phyloP scores from a whole-genome alignment of 148 eudicot species.

The Diospyros kaki region DNA sequence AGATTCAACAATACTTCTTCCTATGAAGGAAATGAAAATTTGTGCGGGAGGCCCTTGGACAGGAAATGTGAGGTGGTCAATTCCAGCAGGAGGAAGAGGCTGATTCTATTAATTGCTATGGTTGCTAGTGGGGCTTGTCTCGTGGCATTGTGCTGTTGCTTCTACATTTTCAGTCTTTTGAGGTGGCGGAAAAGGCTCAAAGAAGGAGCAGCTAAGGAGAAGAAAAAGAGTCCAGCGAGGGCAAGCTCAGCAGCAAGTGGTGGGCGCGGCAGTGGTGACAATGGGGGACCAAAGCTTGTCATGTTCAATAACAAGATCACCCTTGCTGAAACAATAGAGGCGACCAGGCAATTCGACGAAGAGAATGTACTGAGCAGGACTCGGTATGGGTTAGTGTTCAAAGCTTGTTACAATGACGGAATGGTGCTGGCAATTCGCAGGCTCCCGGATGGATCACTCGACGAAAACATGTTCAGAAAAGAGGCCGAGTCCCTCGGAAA shows the following conservation, averaged over 20 bases:
- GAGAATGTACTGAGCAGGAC: conserved; percentile 60
- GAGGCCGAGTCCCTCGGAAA: conserved; percentile 62
- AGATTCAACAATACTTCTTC: conserved; percentile 45
- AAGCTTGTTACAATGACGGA: conserved; percentile 54
- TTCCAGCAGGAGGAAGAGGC: conserved; percentile 23
- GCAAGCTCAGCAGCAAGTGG: conserved; percentile 37
- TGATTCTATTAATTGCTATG: conserved; percentile 30
- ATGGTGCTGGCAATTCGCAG: conserved; percentile 55
- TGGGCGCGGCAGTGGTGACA: conserved; percentile 41
- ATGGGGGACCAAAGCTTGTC: conserved; percentile 47
- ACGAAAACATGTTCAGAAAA: conserved; percentile 38
- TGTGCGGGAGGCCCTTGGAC: conserved; percentile 50
- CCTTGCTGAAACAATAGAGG: conserved; percentile 55
- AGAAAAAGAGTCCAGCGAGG: conserved; percentile 48
- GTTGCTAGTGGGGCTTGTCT: conserved; percentile 34
- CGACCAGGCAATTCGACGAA: conserved; percentile 66
- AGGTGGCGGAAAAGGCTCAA: conserved; percentile 48
- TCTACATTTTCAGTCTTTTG: conserved; percentile 35
- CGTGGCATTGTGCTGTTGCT: conserved; percentile 44
- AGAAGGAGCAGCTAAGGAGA: conserved; percentile 34
- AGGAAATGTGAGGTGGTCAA: conserved; percentile 29
- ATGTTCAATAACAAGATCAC: conserved; percentile 65
- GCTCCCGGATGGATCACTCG: conserved; percentile 37
- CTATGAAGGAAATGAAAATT: conserved; percentile 37
- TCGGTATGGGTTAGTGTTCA: conserved; percentile 49